Percentiles rank a stretch among this genome's conserved stretches.
These are phyloP conservation scores for Boletus calvinii DNA, from an alignment of 1,284 basidiomycete genomes.

Conservation along the genomic window DNA sequence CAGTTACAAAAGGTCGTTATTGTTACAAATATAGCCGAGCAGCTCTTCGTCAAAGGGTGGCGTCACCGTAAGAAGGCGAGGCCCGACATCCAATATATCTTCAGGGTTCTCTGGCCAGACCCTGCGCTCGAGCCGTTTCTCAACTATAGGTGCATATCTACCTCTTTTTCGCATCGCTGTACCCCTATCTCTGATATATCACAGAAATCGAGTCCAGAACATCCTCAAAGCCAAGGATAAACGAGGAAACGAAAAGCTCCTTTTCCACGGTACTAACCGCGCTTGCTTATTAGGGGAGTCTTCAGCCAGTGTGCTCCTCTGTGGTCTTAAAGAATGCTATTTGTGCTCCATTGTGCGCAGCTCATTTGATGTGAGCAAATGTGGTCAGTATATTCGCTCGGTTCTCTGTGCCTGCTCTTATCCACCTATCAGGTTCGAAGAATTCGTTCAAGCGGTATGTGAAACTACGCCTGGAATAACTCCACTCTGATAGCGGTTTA, in stretches of 20 bases:
- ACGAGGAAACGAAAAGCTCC: conserved; percentile 49
- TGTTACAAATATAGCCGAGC: conserved; percentile 41
- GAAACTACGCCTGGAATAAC: neutral
- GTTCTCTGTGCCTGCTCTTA: conserved; percentile 5
- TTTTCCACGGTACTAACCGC: conserved; percentile 62
- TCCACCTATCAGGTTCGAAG: conserved; percentile 43
- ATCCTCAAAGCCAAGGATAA: conserved; percentile 28
- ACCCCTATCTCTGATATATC: conserved; percentile 8
- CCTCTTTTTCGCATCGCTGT: neutral
- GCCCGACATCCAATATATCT: conserved; percentile 52
- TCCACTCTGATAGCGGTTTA: conserved; percentile 20
- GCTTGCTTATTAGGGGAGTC: conserved; percentile 54
- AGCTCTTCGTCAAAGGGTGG: conserved; percentile 54
- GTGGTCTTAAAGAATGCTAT: conserved; percentile 45
- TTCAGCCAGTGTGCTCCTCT: conserved; percentile 42
- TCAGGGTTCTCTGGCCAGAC: conserved; percentile 50
- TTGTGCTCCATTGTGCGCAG: conserved; percentile 52
- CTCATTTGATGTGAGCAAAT: conserved; percentile 54
- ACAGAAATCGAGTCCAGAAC: conserved; percentile 31
- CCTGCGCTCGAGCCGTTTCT: conserved; percentile 46
- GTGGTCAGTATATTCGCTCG: conserved; percentile 40
- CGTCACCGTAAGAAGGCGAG: conserved; percentile 51
- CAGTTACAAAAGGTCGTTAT: neutral
- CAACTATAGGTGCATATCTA: conserved; percentile 44
- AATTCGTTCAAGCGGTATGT: conserved; percentile 51